Evolutionary conservation across 768 basidiomycete genomes (phyloP).

Genomic region (Lactarius akahatsu): DNA sequence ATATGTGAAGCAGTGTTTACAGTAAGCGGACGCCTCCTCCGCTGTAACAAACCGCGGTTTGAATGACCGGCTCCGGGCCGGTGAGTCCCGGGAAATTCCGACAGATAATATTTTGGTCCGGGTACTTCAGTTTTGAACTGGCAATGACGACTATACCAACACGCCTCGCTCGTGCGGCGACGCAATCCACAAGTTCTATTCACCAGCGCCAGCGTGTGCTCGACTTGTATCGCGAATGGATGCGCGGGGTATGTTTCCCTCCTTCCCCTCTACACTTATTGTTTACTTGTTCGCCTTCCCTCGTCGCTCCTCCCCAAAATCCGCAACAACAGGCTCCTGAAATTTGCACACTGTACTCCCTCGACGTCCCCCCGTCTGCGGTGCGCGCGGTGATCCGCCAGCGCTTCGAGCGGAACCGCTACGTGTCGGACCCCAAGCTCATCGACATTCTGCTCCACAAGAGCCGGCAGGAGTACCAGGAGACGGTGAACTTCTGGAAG

Average conservation of each 20-base stretch:
- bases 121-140: neutral
- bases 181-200: constrained; percentile 59
- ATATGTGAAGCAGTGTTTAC: no score
- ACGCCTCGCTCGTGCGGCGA: constrained; percentile 72
- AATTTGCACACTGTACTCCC: constrained; percentile 76
- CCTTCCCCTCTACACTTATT: neutral
- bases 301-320: neutral
- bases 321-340: constrained; percentile 75
- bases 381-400: constrained; percentile 82
- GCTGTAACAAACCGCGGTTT: no score
- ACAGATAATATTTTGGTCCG: no score
- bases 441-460: constrained; percentile 88
- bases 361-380: constrained; percentile 73
- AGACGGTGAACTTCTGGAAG: constrained; percentile 94
- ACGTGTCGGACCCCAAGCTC: constrained; percentile 75
- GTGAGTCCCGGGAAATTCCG: neutral
- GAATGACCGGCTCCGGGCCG: neutral
- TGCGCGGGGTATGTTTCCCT: constrained; percentile 69
- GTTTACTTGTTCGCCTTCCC: neutral
- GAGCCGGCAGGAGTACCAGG: constrained; percentile 85
- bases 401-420: constrained; percentile 82
- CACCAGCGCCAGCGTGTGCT: constrained; percentile 64
- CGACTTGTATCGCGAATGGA: constrained; percentile 90
- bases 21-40: no score
- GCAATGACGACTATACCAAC: constrained; percentile 84